phyloP scores from a whole-genome alignment of 306 rosid genomes.

The Crotalaria pallida region DNA sequence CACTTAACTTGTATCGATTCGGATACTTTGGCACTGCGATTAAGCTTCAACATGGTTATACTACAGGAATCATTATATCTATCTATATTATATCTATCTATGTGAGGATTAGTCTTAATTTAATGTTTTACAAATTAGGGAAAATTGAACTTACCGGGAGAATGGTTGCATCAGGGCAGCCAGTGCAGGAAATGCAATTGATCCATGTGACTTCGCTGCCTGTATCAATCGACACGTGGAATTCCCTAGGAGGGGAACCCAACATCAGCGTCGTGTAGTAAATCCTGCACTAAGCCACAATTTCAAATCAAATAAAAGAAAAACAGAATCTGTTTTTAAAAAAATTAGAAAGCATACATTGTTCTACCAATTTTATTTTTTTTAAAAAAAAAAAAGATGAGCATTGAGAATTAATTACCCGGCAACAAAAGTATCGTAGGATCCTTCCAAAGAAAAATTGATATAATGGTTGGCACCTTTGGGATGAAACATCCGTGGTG shows the following conservation, averaged over 20 bases:
- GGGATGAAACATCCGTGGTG: no score
- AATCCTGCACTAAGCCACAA: no score
- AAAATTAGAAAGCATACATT: no score
- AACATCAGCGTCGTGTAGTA: slow-evolving; percentile 68
- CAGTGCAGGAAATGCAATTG: slow-evolving; percentile 77
- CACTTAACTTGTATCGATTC: slow-evolving; percentile 52
- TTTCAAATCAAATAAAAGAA: no score
- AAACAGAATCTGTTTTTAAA: no score
- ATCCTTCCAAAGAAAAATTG: no score
- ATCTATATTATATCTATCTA: slow-evolving; percentile 83
- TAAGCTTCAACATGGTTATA: slow-evolving; percentile 82
- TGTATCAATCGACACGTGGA: slow-evolving; percentile 87
- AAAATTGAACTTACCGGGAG: slow-evolving; percentile 42
- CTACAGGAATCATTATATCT: slow-evolving; percentile 92
- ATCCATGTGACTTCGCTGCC: slow-evolving; percentile 97
- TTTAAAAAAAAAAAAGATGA: no score
- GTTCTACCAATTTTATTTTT: no score
- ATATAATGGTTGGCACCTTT: no score
- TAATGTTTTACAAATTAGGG: background rate
- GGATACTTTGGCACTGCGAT: slow-evolving; percentile 84
- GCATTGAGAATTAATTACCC: no score
- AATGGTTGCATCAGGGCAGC: slow-evolving; percentile 71
- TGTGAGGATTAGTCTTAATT: slow-evolving; percentile 39
- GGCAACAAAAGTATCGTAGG: no score
- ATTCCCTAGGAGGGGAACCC: slow-evolving; percentile 92